Evolutionary conservation across 495 filamentous ascomycete species (phyloP), one percentile per base, ranked within the genome.

Genomic region (Penicillium macrosclerotiorum): DNA sequence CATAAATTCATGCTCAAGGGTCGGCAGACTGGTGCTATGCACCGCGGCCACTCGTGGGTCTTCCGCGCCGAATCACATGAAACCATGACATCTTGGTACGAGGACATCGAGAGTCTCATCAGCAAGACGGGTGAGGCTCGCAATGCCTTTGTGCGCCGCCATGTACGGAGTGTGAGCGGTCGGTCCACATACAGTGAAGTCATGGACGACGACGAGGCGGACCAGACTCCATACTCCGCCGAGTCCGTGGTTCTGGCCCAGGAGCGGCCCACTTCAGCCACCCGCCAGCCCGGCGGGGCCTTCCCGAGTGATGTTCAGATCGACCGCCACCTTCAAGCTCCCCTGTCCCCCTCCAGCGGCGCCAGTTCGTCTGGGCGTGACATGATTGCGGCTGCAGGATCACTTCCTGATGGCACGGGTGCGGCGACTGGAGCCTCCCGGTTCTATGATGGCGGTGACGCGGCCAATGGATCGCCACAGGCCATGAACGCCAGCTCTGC

Each of bases 1-100:
- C 92, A 96, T 72, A 98, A 98, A 59, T 98, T 97, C 61, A 87
- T 96, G 68, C 79, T 98, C 36, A 97, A 96, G 68, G 93, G 92
- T 31, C 85, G 90, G 39, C 92, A 98, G 67, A 93, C 88, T 12
- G 93, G 93, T 37, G 66, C 84, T 7, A 89, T 97, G 81, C 93
- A 97, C 57, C 85, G 91, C 39, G 92, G 91, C 16, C 93, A 98
- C 60, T 90, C 89, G 9, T 98, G 93, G 93, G 92, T 97, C 5
- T 97, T 98, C 74, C 82, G 93, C 33, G 90, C 90, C 8, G 93
- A 97, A 65, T 88, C 88, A 24, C 82, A 95, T 65, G 94, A 95
- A 47, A 95, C 89, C 7, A 96, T 98, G 94, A 82, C 95, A 72
- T 86, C 88, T 19, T 96, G 92, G 93, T 96, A 90, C 62, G 83